Evolutionary conservation across 2,329 filamentous ascomycete species (phyloP).

Genomic region (Knoxdaviesia capensis): DNA sequence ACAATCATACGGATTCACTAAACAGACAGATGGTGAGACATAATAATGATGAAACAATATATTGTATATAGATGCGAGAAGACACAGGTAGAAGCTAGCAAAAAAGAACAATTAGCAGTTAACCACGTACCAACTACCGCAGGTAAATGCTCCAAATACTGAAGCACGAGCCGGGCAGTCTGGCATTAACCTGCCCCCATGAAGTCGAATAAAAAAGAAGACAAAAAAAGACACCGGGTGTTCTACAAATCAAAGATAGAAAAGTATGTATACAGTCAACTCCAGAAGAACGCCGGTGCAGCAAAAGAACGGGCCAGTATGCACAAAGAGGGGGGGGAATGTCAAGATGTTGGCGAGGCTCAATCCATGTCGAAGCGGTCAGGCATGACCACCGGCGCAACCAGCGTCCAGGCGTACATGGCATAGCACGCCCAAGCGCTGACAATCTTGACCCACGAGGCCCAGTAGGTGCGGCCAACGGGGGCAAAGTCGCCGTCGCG

Average conservation of each 20-base stretch:
- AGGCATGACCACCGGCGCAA: constrained; percentile 69
- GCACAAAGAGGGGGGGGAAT: background rate
- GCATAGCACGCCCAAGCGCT: constrained; percentile 92
- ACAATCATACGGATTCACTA: no score
- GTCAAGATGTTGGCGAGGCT: background rate
- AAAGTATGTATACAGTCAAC: background rate
- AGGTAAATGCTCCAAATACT: background rate
- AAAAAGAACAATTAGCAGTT: background rate
- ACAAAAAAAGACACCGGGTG: background rate
- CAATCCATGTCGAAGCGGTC: constrained; percentile 56
- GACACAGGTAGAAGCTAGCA: background rate
- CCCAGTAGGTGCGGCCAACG: constrained; percentile 88
- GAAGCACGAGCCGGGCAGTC: background rate
- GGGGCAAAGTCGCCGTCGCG: constrained; percentile 63
- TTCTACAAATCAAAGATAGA: background rate
- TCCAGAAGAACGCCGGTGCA: no score
- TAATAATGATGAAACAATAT: constrained; percentile 1
- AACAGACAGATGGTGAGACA: no score
- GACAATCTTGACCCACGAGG: constrained; percentile 97
- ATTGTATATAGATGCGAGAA: background rate
- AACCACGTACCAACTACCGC: background rate
- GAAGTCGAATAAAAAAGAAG: background rate
- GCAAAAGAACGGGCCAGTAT: no score
- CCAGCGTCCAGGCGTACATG: constrained; percentile 82
- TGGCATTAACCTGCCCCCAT: no score